Evolutionary conservation across 768 basidiomycete species (phyloP), one percentile per base, ranked within the genome.

Genomic region (Tremella mesenterica): DNA sequence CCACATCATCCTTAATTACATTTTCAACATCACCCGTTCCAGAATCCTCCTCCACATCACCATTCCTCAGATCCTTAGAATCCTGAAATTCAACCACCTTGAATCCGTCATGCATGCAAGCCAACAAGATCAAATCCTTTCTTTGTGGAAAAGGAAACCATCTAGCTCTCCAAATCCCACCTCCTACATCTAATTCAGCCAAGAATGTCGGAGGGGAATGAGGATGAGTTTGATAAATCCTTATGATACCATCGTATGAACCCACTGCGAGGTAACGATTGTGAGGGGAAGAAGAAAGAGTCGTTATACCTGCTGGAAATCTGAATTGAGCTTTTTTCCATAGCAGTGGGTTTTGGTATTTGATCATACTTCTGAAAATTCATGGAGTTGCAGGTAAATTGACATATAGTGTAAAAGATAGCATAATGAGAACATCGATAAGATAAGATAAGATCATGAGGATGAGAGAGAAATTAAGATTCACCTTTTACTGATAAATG

Each of bases 101-200:
- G 79, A 89, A 92, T 9, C 93, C 92, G 58, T 90, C 90, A 67
- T 93, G 92, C 95, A 97, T 99, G 67, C 87, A 90, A 0, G 92
- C 95, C n/a, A 90, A 82, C 18, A 96, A 79, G 1, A 97, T 77
- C 64, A 92, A 86, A 31, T 79, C 64, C 57, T 78, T 80, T 41
- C 90, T 79, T n/a, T 66, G 60, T 1, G 77, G 58, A 4, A 79
- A 80, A 6, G 92, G 90, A 73, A 97, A 90, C 89, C 91, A 99
- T 72, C 93, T 91, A 53, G 89, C 83, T 16, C 95, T 81, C 95
- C 95, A 99, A 10, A 83, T 86, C 2, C 95, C 95, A 12, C 95
- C 95, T 10, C 88, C 89, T 2, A 88, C 83, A 52, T 85, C 79
- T n/a, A n/a, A n/a, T n/a, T n/a, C n/a, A n/a, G n/a, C n/a, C n/a